A percentile compares a stretch with the other conserved stretches of the same genome.
phyloP scores from a whole-genome alignment of 257 asterid genomes.

The Solanum acaule region DNA sequence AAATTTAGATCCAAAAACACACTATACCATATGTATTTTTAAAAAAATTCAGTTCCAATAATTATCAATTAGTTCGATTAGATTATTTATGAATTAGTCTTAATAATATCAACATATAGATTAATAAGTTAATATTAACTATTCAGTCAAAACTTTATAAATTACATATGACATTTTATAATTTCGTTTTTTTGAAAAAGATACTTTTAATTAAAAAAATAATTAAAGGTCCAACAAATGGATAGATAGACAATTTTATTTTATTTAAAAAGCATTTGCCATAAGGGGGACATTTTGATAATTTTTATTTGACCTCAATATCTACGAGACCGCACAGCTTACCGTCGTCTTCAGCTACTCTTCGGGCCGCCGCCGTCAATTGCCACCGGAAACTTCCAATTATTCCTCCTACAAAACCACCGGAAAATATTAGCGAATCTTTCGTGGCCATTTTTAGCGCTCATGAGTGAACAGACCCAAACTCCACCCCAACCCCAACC shows the following conservation, averaged over 20 bases:
- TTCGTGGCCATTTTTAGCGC: not conserved
- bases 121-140: not conserved
- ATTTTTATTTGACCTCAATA: not conserved
- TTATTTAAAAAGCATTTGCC: too few relatives aligned
- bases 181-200: too few relatives aligned
- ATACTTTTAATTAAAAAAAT: too few relatives aligned
- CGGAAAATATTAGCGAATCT: not conserved
- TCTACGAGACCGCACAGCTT: not conserved
- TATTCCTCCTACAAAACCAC: not conserved
- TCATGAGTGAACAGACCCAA: conserved; percentile 62
- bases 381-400: not conserved
- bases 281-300: not conserved
- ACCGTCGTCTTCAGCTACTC: not conserved
- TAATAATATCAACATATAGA: not conserved
- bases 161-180: too few relatives aligned
- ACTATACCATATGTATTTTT: too few relatives aligned
- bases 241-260: not conserved
- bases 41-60: not conserved
- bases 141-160: not conserved
- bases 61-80: not conserved
- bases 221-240: not conserved
- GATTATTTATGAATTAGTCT: not conserved
- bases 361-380: not conserved
- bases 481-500: conserved; percentile 6
- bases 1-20: not conserved